Evolutionary conservation across 768 basidiomycete species (phyloP).

Genomic region (Termitomyces sp.): DNA sequence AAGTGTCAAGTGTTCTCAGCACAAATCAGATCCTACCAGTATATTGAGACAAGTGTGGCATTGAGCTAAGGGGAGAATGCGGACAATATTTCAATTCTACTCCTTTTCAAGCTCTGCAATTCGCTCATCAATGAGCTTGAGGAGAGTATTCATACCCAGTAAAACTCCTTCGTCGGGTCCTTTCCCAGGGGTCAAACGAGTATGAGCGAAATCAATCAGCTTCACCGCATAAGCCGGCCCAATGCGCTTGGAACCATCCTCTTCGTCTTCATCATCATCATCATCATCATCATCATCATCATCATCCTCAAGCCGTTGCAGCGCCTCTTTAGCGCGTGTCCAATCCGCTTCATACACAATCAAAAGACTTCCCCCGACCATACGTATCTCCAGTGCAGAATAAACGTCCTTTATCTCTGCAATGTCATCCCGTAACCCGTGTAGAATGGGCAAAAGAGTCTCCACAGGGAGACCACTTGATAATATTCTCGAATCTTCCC

Average conservation of each 20-base stretch:
- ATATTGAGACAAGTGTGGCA: not conserved
- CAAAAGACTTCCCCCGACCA: conserved; percentile 80
- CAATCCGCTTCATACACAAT: conserved; percentile 68
- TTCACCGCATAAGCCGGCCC: conserved; percentile 61
- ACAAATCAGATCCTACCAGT: not conserved
- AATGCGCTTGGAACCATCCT: conserved; percentile 27
- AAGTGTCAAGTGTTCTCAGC: too few species aligned
- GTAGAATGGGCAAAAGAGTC: conserved; percentile 55
- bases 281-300: conserved; percentile 9
- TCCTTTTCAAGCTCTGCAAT: conserved; percentile 17
- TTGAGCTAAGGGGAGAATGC: not conserved
- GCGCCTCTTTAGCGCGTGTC: conserved; percentile 16
- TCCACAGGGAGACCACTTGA: conserved; percentile 52
- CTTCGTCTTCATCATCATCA: conserved; percentile 12
- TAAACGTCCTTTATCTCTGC: conserved; percentile 48
- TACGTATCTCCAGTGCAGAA: conserved; percentile 59
- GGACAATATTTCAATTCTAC: not conserved
- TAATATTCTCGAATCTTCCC: not conserved
- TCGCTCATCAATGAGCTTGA: conserved; percentile 48
- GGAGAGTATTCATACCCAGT: conserved; percentile 64
- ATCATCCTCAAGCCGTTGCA: conserved; percentile 14
- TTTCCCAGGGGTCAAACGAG: conserved; percentile 57
- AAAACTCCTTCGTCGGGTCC: conserved; percentile 82
- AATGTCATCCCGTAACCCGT: conserved; percentile 49
- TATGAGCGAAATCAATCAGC: conserved; percentile 95